Percentiles rank a stretch among this genome's conserved stretches.
phyloP scores from a whole-genome alignment of 495 filamentous ascomycete genomes.

The Lepidopterella palustris region DNA sequence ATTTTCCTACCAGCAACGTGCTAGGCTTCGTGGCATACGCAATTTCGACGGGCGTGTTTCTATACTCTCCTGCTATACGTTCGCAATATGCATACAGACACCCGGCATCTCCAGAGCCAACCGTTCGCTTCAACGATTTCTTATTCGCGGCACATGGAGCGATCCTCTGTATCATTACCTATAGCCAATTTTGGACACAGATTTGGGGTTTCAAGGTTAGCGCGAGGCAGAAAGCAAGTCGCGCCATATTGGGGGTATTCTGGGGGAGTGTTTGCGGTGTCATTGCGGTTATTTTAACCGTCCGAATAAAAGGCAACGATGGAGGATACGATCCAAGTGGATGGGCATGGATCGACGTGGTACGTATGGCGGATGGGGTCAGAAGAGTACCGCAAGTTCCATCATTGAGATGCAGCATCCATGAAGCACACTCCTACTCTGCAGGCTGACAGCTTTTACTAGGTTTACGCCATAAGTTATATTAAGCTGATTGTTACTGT shows the following conservation, averaged over 20 bases:
- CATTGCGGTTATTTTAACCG: conserved; percentile 42
- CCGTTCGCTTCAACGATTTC: conserved; percentile 84
- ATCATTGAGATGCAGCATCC: too few species aligned
- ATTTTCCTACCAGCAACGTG: conserved; percentile 77
- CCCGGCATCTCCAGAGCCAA: conserved; percentile 61
- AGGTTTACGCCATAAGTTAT: conserved; percentile 78
- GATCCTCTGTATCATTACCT: conserved; percentile 57
- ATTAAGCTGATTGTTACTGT: conserved; percentile 84
- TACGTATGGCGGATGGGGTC: conserved; percentile 39
- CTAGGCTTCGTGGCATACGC: conserved; percentile 78
- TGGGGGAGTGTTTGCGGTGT: conserved; percentile 59
- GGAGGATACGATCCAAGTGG: conserved; percentile 46
- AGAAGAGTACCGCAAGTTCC: too few species aligned
- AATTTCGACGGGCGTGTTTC: conserved; percentile 63
- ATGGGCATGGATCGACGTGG: conserved; percentile 78
- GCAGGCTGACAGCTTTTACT: neutral
- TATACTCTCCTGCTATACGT: conserved; percentile 70
- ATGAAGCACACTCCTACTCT: too few species aligned
- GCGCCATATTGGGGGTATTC: conserved; percentile 58
- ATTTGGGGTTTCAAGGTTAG: conserved; percentile 69
- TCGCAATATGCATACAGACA: conserved; percentile 80
- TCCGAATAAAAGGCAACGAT: conserved; percentile 50
- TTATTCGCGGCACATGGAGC: conserved; percentile 77
- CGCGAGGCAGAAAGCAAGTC: conserved; percentile 52
- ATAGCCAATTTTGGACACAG: conserved; percentile 63